Evolutionary conservation across 805 yeast species (phyloP).

Genomic region (Schizosaccharomyces octosporus): DNA sequence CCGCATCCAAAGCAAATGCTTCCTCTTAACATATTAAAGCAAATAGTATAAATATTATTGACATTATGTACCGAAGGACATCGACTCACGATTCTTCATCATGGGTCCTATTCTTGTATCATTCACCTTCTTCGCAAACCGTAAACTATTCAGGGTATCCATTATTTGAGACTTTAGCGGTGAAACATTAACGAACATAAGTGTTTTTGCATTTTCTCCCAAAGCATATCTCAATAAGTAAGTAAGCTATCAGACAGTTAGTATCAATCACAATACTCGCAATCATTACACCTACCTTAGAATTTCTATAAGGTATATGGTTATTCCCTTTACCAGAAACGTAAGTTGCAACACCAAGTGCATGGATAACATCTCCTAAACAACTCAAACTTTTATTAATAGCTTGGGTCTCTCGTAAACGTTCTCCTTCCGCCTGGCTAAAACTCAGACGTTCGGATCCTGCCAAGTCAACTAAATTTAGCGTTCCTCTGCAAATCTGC

Average conservation of each 20-base stretch:
- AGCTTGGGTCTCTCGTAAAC: constrained; percentile 66
- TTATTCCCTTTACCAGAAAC: constrained; percentile 10
- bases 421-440: constrained; percentile 55
- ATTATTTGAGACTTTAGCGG: constrained; percentile 34
- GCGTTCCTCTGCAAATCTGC: constrained; percentile 28
- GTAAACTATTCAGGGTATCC: constrained; percentile 62
- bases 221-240: constrained; percentile 63
- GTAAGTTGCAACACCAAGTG: constrained; percentile 24
- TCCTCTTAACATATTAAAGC: background rate
- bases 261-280: background rate
- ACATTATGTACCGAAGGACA: too few relatives aligned
- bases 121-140: constrained; percentile 50
- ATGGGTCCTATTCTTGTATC: constrained; percentile 11
- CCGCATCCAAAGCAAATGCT: background rate
- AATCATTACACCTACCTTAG: constrained; percentile 18
- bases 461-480: constrained; percentile 74
- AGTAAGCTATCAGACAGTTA: constrained; percentile 22
- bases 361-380: constrained; percentile 73
- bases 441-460: constrained; percentile 69
- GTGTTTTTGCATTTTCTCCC: constrained; percentile 64
- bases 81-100: background rate
- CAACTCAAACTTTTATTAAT: constrained; percentile 74
- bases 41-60: too few relatives aligned
- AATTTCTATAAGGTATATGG: constrained; percentile 46
- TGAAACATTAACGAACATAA: constrained; percentile 79